These are phyloP conservation scores for Bipolaris bicolor DNA, from an alignment of 2,329 filamentous ascomycete genomes.

Conservation along the genomic window DNA sequence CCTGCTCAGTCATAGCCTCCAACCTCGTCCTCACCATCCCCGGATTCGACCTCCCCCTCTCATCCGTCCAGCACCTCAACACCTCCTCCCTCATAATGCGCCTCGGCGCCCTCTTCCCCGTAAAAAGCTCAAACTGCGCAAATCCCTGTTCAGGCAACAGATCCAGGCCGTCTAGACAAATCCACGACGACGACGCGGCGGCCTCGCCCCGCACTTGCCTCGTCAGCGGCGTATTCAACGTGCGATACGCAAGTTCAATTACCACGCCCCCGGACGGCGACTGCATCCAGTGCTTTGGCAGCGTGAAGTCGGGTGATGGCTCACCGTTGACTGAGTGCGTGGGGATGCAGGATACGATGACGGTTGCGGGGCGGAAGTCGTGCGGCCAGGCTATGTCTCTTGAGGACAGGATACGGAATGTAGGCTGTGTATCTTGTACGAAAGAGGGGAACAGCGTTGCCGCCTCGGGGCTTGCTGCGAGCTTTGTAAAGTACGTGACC, in stretches of 20 bases:
- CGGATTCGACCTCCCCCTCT: conserved; percentile 32
- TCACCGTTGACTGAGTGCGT: conserved; percentile 68
- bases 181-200: conserved; percentile 67
- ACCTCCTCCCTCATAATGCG: conserved; percentile 73
- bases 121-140: conserved; percentile 81
- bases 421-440: conserved; percentile 46
- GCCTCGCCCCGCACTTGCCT: conserved; percentile 66
- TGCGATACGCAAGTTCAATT: conserved; percentile 74
- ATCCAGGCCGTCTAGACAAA: conserved; percentile 76
- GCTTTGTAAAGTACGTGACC: conserved; percentile 69
- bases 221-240: conserved; percentile 72
- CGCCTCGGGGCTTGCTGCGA: conserved; percentile 40
- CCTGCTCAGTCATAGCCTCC: conserved; percentile 39
- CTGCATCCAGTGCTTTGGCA: conserved; percentile 71
- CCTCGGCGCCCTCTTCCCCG: conserved; percentile 72
- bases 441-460: conserved; percentile 30
- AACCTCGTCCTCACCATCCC: conserved; percentile 37
- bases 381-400: conserved; percentile 68
- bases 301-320: conserved; percentile 70
- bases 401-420: conserved; percentile 64
- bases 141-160: conserved; percentile 78
- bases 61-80: conserved; percentile 41
- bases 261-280: conserved; percentile 79
- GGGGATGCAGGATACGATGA: conserved; percentile 77
- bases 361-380: conserved; percentile 67